Evolutionary conservation across 805 yeast species (phyloP), one percentile per base, ranked within the genome.

Genomic region (Kregervanrija pseudodelftensis): DNA sequence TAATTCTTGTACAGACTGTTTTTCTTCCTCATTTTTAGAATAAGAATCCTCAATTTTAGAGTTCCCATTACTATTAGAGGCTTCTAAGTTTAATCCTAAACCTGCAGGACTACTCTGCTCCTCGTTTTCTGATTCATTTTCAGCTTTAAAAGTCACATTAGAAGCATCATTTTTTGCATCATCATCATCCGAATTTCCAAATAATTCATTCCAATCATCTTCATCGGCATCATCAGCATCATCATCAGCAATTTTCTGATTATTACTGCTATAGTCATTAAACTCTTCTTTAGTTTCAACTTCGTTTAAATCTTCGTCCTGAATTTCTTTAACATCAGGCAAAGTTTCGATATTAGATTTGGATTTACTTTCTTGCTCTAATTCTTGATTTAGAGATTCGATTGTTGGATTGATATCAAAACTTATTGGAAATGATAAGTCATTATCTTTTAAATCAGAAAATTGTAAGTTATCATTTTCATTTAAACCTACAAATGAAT

Each of bases 181-280:
- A 28, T 43, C 55, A 11, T 40, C 41, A n/a, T 15, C 43, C 8
- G 48, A 45, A 35, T 46, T 48, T 4, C 62, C 66, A 46, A 59
- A 60, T 7, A 59, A 49, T 10, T 59, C 65, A 36, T 53, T 59
- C 61, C 65, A 60, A 38, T 60, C 58, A 9, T 52, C 55, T 22
- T 46, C 39, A 16, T 39, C 39, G 8, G 38, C 33, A 15, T 40
- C 43, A 16, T 30, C 15, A 32, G 28, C 17, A 40, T 40, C 41
- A 22, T 8, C 14, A 22, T 44, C 46, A 30, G n/a, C 33, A n/a
- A 9, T 13, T 12, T 5, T 4, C 8, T 31, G 16, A 3, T 13
- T 15, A 16, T 13, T 15, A 38, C 13, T 14, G 15, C 33, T 13
- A 11, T 46, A 31, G n/a, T n/a, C 22, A 7, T 31, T 28, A 14